Conservation (phyloP, 441 rosid species). For the Gossypium davidsonii region DNA sequence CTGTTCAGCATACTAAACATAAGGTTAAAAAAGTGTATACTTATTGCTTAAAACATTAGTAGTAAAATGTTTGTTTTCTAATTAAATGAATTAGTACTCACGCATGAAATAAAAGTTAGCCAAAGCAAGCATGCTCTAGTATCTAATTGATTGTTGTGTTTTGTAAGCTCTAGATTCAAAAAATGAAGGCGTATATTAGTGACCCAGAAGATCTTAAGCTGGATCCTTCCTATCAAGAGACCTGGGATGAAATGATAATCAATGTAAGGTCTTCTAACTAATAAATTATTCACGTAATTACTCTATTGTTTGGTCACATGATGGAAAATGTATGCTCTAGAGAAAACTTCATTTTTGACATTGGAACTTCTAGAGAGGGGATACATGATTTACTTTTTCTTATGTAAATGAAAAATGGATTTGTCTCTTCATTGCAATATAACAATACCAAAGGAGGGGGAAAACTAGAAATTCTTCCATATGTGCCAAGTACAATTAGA, state of each 20-base stretch:
- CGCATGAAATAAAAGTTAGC: constrained; percentile 4
- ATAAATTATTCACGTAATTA: constrained; percentile 7
- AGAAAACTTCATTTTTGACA: not conserved
- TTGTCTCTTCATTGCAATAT: not conserved
- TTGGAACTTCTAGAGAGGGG: not conserved
- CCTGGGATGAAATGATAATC: constrained; percentile 99
- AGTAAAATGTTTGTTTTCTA: constrained; percentile 8
- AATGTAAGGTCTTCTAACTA: constrained; percentile 43
- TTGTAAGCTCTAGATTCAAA: constrained; percentile 99
- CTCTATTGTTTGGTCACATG: not conserved
- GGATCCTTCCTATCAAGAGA: constrained; percentile 89
- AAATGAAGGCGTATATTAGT: constrained; percentile 97
- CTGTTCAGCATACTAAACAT: not conserved
- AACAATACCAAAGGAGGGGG: constrained; percentile 17
- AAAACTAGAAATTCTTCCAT: not conserved
- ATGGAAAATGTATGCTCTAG: not conserved
- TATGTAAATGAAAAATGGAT: not conserved
- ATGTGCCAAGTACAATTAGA: not conserved
- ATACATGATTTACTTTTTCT: not conserved
- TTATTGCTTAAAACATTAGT: not conserved
- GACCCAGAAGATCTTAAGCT: constrained; percentile 97
- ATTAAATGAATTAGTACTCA: not conserved
- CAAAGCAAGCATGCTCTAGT: constrained; percentile 15
- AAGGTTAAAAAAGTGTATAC: not conserved
- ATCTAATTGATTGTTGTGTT: constrained; percentile 53